Percentiles rank a stretch among this genome's conserved stretches.
These are phyloP conservation scores for Grosmannia penicillata DNA, from an alignment of 2,329 filamentous ascomycete species.

Conservation along the genomic window DNA sequence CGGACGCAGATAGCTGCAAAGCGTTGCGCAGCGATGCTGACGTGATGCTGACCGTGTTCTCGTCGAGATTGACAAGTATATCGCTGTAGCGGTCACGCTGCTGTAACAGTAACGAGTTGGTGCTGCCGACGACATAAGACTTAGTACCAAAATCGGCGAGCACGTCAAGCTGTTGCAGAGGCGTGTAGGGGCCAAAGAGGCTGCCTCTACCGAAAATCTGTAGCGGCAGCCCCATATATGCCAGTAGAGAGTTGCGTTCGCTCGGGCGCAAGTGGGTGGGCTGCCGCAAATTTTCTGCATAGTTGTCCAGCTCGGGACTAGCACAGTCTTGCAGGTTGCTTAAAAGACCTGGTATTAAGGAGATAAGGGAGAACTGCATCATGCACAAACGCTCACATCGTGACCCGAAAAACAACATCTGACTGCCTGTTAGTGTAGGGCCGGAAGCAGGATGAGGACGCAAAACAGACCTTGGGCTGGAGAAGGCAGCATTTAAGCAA, in stretches of 20 bases:
- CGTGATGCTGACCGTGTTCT: slow-evolving; percentile 69
- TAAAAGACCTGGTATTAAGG: slow-evolving; percentile 83
- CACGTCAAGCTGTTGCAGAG: slow-evolving; percentile 80
- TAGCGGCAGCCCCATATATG: slow-evolving; percentile 87
- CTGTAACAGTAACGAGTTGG: slow-evolving; percentile 83
- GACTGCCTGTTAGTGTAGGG: background rate
- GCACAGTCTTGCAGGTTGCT: slow-evolving; percentile 88
- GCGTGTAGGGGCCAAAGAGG: slow-evolving; percentile 92
- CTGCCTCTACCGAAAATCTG: slow-evolving; percentile 95
- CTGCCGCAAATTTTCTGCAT: slow-evolving; percentile 58
- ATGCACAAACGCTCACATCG: slow-evolving; percentile 91
- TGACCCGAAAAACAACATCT: slow-evolving; percentile 99
- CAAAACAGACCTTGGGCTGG: slow-evolving; percentile 64
- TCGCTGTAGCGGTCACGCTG: slow-evolving; percentile 95
- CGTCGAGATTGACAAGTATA: slow-evolving; percentile 90
- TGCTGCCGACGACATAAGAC: slow-evolving; percentile 94
- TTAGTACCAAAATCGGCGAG: slow-evolving; percentile 89
- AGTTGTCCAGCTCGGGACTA: slow-evolving; percentile 78
- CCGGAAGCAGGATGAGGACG: slow-evolving; percentile 2
- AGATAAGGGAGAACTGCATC: slow-evolving; percentile 95
- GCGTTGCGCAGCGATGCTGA: slow-evolving; percentile 65
- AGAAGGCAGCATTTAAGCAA: slow-evolving; percentile 86
- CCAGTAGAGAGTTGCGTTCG: slow-evolving; percentile 75
- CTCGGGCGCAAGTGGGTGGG: slow-evolving; percentile 82
- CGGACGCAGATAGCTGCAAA: slow-evolving; percentile 66